These are phyloP conservation scores for Punctularia strigosozonata DNA, from an alignment of 768 basidiomycete genomes.

Conservation along the genomic window DNA sequence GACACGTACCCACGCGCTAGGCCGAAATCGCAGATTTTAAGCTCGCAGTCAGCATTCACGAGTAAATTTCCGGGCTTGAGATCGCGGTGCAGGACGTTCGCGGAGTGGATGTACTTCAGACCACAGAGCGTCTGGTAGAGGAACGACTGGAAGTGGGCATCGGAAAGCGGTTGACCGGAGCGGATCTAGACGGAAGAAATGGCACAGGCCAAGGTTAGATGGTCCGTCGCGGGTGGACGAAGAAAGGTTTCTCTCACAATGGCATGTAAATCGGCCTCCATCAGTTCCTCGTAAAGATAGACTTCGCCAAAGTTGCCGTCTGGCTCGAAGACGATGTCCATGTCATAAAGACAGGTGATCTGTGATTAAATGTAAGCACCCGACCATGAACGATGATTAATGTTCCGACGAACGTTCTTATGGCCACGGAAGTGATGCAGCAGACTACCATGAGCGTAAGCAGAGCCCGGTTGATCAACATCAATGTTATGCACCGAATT, in stretches of 20 bases:
- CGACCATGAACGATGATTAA: slow-evolving; percentile 4
- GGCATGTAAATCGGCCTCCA: slow-evolving; percentile 99
- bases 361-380: slow-evolving; percentile 21
- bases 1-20: slow-evolving; percentile 88
- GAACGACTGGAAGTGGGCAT: slow-evolving; percentile 92
- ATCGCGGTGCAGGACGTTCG: slow-evolving; percentile 94
- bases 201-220: slow-evolving; percentile 1
- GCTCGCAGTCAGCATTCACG: slow-evolving; percentile 96
- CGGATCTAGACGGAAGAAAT: slow-evolving; percentile 41
- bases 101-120: slow-evolving; percentile 95
- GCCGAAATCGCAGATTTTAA: slow-evolving; percentile 99
- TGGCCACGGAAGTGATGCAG: slow-evolving; percentile 97
- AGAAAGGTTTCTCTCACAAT: slow-evolving; percentile 46
- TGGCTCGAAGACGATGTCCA: slow-evolving; percentile 94
- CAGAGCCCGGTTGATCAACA: slow-evolving; percentile 4
- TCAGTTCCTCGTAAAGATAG: slow-evolving; percentile 93
- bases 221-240: background rate
- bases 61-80: slow-evolving; percentile 91
- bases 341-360: slow-evolving; percentile 96
- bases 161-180: slow-evolving; percentile 79
- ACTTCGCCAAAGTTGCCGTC: slow-evolving; percentile 94
- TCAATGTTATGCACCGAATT: slow-evolving; percentile 54
- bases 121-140: slow-evolving; percentile 98
- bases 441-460: slow-evolving; percentile 36
- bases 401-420: slow-evolving; percentile 70